phyloP scores from a whole-genome alignment of 2,329 filamentous ascomycete genomes.

The Teratosphaeriaceae sp. region DNA sequence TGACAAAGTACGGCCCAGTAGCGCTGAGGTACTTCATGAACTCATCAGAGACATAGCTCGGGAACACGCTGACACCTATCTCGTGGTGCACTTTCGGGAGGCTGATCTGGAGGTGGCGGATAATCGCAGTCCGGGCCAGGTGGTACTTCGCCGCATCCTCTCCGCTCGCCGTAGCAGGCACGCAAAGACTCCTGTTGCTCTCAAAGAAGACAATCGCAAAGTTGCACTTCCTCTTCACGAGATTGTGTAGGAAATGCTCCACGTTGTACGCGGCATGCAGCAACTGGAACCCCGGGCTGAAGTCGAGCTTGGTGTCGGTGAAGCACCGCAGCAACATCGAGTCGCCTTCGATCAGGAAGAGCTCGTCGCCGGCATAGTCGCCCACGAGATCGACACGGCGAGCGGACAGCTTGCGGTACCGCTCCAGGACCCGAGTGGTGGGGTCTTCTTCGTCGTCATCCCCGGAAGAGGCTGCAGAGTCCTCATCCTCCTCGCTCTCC shows the following conservation, averaged over 20 bases:
- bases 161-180: constrained; percentile 39
- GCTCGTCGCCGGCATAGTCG: constrained; percentile 67
- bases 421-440: not conserved
- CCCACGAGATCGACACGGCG: constrained; percentile 60
- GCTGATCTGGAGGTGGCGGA: constrained; percentile 53
- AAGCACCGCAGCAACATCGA: constrained; percentile 62
- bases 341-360: constrained; percentile 68
- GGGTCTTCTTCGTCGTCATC: constrained; percentile 2
- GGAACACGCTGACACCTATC: constrained; percentile 43
- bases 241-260: constrained; percentile 56
- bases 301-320: constrained; percentile 56
- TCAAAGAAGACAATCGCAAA: constrained; percentile 68
- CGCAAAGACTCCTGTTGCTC: constrained; percentile 48
- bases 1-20: constrained; percentile 57
- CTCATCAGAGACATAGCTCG: constrained; percentile 39
- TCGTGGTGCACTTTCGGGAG: constrained; percentile 32
- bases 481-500: not conserved
- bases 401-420: constrained; percentile 37
- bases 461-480: not conserved
- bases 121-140: constrained; percentile 56
- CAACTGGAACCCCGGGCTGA: constrained; percentile 61
- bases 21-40: constrained; percentile 52
- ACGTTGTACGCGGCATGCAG: constrained; percentile 64
- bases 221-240: constrained; percentile 58
- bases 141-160: constrained; percentile 47